phyloP scores from a whole-genome alignment of 1,284 basidiomycete genomes.

The Sanghuangporus sanghuang region DNA sequence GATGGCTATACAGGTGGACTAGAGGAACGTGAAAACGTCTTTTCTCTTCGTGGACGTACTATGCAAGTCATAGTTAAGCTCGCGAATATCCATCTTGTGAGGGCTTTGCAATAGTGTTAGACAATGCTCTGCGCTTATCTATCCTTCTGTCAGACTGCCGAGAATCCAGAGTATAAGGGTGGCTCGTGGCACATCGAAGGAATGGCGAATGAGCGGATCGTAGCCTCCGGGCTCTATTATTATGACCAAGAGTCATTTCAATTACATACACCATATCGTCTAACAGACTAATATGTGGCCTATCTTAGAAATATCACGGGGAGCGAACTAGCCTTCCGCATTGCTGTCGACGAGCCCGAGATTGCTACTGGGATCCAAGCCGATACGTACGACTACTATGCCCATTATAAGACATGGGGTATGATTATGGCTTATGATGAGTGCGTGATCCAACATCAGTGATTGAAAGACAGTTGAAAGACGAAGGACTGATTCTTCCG shows the following conservation, averaged over 20 bases:
- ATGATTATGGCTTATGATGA: not conserved
- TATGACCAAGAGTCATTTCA: slow-evolving; percentile 30
- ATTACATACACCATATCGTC: slow-evolving; percentile 10
- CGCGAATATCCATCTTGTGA: slow-evolving; percentile 38
- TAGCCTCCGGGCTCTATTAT: slow-evolving; percentile 42
- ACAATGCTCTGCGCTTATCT: not conserved
- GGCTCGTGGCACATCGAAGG: slow-evolving; percentile 53
- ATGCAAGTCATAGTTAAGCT: slow-evolving; percentile 44
- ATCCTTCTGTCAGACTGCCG: slow-evolving; percentile 30
- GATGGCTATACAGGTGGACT: slow-evolving; percentile 39
- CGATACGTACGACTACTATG: slow-evolving; percentile 21
- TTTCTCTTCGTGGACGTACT: slow-evolving; percentile 32
- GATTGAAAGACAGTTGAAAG: not conserved
- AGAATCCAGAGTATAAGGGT: slow-evolving; percentile 33
- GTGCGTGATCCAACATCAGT: not conserved
- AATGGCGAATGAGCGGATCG: slow-evolving; percentile 50
- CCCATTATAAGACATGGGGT: slow-evolving; percentile 16
- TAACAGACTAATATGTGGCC: not conserved
- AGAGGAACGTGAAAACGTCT: slow-evolving; percentile 31
- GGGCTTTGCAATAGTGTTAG: slow-evolving; percentile 13
- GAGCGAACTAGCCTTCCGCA: slow-evolving; percentile 43
- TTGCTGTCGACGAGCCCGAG: slow-evolving; percentile 34
- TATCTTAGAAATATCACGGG: not conserved
- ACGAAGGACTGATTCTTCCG: not conserved
- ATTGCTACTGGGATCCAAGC: not conserved